Base-by-base conservation (phyloP, 805 yeast species). In the Ogataea pilisensis region DNA sequence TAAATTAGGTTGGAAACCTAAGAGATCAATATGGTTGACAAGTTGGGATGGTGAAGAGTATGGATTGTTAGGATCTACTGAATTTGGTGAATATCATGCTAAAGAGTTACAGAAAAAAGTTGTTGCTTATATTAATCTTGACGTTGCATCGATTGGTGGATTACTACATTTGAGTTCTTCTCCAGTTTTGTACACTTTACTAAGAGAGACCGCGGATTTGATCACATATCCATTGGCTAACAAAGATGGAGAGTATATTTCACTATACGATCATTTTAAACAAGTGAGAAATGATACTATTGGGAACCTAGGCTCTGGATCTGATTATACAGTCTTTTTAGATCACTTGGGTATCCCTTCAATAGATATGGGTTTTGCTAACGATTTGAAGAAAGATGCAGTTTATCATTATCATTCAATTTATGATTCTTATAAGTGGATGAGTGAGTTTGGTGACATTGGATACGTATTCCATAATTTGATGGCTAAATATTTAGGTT, bases 11-110 rank as follows among this genome's bases (percentile, higher is more conserved):
- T 86, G 90, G 90, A 75, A 72, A 53, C 95, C 95, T 9, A 58
- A 75, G 37, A 68, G 93, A 53, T 76, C 89, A 0, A 80, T 87
- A 19, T 69, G 76, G 39, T 67, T 87, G 34, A 82, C 82, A 0
- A 78, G 85, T 22, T 87, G 89, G 89, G 95, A 87, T 61, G 95
- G 86, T 27, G 89, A 80, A 49, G 87, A 81, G 54, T 75, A 75
- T 46, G 91, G 85, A 0, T 64, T 79, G 40, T 49, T 86, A 24
- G 95, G 95, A 1, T 78, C 89, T 0, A 81, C 93, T 0, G 93
- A 86, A 53, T 84, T 72, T 65, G 88, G 82, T 5, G 91, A 85
- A 57, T 78, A 76, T 40, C 66, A 75, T 41, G 71, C 70, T 2
- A 55, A 65, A 20, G 53, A 54, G 24, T 59, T 85, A 27, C 65